Conservation (phyloP, 148 eudicot species). For the Amaranthus hypochondriacus region DNA sequence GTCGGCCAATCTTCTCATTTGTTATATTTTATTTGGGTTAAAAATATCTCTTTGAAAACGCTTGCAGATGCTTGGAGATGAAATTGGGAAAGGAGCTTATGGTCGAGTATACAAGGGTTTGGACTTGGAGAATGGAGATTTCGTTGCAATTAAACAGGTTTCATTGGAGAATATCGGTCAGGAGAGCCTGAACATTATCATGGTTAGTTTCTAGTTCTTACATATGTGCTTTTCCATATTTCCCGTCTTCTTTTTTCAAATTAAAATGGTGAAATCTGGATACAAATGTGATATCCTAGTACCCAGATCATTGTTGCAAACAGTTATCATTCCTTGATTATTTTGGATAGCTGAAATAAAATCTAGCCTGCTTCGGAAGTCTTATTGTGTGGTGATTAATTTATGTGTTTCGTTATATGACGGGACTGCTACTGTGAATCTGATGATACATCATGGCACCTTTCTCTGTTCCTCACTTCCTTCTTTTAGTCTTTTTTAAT, state of each 20-base stretch:
- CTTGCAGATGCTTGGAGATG: slow-evolving; percentile 92
- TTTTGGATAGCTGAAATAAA: neutral
- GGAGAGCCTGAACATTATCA: slow-evolving; percentile 90
- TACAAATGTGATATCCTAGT: too few species aligned
- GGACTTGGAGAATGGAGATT: slow-evolving; percentile 99
- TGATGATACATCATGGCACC: neutral
- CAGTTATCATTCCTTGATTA: neutral
- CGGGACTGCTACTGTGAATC: neutral
- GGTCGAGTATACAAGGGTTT: slow-evolving; percentile 98
- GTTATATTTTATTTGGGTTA: neutral
- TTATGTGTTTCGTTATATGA: neutral
- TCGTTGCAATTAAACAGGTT: slow-evolving; percentile 97
- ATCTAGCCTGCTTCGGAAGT: neutral
- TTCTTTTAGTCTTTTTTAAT: neutral
- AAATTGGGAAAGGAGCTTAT: slow-evolving; percentile 98
- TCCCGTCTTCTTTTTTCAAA: neutral
- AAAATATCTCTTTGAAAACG: neutral
- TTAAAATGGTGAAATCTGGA: neutral
- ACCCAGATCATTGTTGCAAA: neutral
- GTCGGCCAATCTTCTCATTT: neutral
- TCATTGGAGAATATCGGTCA: slow-evolving; percentile 95
- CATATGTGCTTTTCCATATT: neutral
- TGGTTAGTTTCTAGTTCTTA: slow-evolving; percentile 45
- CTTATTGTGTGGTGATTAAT: neutral
- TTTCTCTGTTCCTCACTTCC: neutral